A percentile compares a stretch with the other conserved stretches of the same genome.
phyloP scores from a whole-genome alignment of 2,329 filamentous ascomycete genomes.

The Xylogone sp. region DNA sequence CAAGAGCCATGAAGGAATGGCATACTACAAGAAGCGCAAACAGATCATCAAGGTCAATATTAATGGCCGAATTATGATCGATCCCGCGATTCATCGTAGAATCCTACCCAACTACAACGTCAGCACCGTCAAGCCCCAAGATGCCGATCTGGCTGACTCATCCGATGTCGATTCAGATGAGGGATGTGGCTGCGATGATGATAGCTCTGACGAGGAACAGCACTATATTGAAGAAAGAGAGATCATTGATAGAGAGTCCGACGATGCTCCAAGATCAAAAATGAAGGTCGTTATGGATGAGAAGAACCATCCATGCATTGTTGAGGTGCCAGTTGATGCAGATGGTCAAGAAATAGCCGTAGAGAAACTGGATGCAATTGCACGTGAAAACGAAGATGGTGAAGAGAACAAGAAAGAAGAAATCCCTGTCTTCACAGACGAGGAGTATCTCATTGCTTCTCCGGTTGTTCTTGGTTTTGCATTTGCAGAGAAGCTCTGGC shows the following conservation, averaged over 20 bases:
- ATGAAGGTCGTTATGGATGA: constrained; percentile 36
- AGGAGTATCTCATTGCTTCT: constrained; percentile 79
- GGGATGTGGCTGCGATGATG: constrained; percentile 36
- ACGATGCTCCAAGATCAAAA: constrained; percentile 29
- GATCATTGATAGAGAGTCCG: constrained; percentile 16
- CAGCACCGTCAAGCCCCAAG: constrained; percentile 69
- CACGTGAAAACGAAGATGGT: constrained; percentile 18
- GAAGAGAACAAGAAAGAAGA: constrained; percentile 27
- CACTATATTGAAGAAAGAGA: constrained; percentile 15
- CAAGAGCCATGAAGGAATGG: constrained; percentile 77
- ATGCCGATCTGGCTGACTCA: constrained; percentile 56
- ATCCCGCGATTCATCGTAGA: constrained; percentile 75
- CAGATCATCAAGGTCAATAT: constrained; percentile 75
- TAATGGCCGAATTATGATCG: constrained; percentile 84
- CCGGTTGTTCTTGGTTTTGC: constrained; percentile 83
- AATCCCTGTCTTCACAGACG: constrained; percentile 64
- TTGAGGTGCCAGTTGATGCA: constrained; percentile 52
- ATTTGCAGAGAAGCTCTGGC: constrained; percentile 85
- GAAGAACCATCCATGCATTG: constrained; percentile 45
- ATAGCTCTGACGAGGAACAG: constrained; percentile 26
- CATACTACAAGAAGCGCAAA: constrained; percentile 79
- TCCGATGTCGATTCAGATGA: constrained; percentile 42
- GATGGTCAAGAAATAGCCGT: constrained; percentile 50
- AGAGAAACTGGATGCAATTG: constrained; percentile 55
- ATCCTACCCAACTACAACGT: constrained; percentile 85